Evolutionary conservation across 352 stramenopile genomes (phyloP), one percentile per base, ranked within the genome.

Genomic region (Elongisporangium undulatum): DNA sequence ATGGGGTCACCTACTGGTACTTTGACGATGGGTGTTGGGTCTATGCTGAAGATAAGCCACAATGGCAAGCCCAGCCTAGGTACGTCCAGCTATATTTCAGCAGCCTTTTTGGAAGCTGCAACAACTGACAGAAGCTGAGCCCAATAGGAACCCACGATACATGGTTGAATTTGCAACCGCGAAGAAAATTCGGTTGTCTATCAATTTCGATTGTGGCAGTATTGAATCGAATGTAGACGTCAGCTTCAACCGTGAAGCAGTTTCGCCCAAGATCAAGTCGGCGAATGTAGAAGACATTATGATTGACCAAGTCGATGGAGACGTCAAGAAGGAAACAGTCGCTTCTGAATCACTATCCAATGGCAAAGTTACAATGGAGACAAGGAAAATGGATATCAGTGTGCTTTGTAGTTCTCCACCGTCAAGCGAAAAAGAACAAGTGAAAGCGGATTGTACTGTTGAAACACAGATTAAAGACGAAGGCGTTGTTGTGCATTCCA

Each of bases 21-120:
- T 94, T 94, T 64, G 72, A 87, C 55, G 86, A 95, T 63, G 80
- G 62, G 51, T 93, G 84, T 56, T 95, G 86, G 86, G 74, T 95
- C 45, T 95, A 92, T 57, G 84, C 84, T 1, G 86, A 95, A 66
- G 76, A 92, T 26, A 82, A 79, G 34, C 78, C 82, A 0, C 61
- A 58, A 13, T 93, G 83, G 85, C 77, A 92, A 63, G 50, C 68
- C 10, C 64, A 79, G 56, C 61, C 69, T 55, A 24, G 51, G 64
- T 68, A 19, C 24, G 54, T 45, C 7, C 9, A 49, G 13, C 48
- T 13, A 49, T 53, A 5, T 19, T 50, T 48, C 1, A 19, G 19
- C 23, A 34, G 17, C n/a, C 3, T 39, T 17, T 3, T 29, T 9
- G 17, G 26, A n/a, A 17, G 34, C 34, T 4, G 34, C 17, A 45